Conservation (phyloP, 106 monocot genomes). For the Acanthochlamys bracteata region DNA sequence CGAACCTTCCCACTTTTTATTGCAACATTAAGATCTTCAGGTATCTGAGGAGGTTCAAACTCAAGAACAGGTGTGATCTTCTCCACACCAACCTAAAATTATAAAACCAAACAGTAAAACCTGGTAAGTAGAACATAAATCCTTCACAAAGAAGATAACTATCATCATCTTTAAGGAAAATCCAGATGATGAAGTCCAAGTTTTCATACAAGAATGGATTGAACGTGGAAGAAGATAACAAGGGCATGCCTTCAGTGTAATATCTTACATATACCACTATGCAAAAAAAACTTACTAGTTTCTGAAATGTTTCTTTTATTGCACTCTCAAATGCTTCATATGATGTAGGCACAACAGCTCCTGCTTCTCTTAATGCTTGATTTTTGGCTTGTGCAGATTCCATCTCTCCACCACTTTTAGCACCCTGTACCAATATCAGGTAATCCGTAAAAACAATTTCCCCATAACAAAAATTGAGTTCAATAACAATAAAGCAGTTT, state of each 20-base stretch:
- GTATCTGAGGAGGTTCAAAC: slow-evolving; percentile 75
- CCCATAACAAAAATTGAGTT: too few species aligned
- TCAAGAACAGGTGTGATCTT: slow-evolving; percentile 68
- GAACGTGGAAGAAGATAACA: too few species aligned
- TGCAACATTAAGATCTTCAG: slow-evolving; percentile 82
- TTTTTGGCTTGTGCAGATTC: slow-evolving; percentile 98
- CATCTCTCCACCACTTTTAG: slow-evolving; percentile 95
- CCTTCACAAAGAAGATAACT: too few species aligned
- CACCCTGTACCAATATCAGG: slow-evolving; percentile 40
- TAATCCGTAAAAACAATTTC: not conserved
- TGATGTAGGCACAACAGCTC: slow-evolving; percentile 92
- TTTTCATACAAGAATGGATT: too few species aligned
- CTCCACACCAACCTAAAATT: slow-evolving; percentile 75
- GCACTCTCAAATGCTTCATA: slow-evolving; percentile 85
- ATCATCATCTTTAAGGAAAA: too few species aligned
- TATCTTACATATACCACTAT: too few species aligned
- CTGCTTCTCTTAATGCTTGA: slow-evolving; percentile 80
- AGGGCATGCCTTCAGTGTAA: too few species aligned
- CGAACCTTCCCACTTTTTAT: slow-evolving; percentile 98
- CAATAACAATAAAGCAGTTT: too few species aligned
- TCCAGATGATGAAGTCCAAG: too few species aligned
- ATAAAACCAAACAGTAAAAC: not conserved
- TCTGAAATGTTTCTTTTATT: slow-evolving; percentile 81
- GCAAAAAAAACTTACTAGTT: slow-evolving; percentile 82
- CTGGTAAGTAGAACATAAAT: too few species aligned